Base-by-base conservation (phyloP, 2,329 filamentous ascomycete genomes). In the Sordariomycetes sp. region DNA sequence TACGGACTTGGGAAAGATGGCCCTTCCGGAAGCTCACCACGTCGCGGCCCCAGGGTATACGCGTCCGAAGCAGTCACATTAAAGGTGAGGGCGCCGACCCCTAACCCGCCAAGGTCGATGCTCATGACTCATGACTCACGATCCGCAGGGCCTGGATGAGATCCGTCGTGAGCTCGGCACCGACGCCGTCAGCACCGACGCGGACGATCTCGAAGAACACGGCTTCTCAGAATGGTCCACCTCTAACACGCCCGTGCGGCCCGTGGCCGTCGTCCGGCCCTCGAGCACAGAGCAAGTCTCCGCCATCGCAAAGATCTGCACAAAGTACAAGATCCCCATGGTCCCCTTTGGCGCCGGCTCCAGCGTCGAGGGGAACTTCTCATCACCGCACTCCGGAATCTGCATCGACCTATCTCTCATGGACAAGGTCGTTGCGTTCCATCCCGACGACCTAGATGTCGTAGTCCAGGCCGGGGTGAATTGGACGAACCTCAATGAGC, bases 311-410 rank as follows among this genome's bases (percentile, higher is more conserved):
- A 76, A 76, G 62, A 72, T 84, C 32, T 89, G 86, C 66, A 71
- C 76, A 64, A 79, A 77, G 61, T 76, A 82, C 66, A 78, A 71
- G 36, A 79, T 89, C 53, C 86, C 86, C 4, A 87, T 89, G 76
- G 87, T 87, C 1, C 82, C 84, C 0, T 90, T 87, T 65, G 87
- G 84, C 2, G 89, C 88, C 5, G 88, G 88, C 13, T 84, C 84
- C 0, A 87, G 80, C 61, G 72, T 89, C 0, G 86, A 90, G 66
- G 86, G 81, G 48, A 87, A 87, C 64, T 87, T 87, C 65, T 81
- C 82, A 1, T 80, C 84, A 4, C 84, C 85, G 0, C 76, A 78
- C 62, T 82, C 83, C 1, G 86, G 86, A 0, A 77, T 90, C 62
- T 85, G 82, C 63, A 80, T 90, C 53, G 86, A 89, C 64, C 84